A percentile compares a stretch with the other conserved stretches of the same genome.
Evolutionary conservation across 805 yeast species (phyloP).

Genomic region (Barnettozyma pratensis): DNA sequence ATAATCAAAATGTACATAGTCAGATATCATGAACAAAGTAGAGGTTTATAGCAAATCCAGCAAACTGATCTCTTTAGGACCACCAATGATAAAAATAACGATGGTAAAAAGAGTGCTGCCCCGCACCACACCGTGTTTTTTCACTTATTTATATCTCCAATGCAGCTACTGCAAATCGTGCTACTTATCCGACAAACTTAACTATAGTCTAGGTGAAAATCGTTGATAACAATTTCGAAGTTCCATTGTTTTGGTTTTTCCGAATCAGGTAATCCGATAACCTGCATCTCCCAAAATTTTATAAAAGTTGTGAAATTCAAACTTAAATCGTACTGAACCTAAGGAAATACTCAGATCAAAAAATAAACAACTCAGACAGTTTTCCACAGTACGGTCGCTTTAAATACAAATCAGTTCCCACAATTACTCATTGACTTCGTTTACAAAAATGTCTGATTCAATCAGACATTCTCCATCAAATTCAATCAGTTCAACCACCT

Average conservation of each 20-base stretch:
- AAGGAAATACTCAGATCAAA: background rate
- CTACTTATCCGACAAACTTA: too few species aligned
- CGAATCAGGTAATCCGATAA: conserved; percentile 2
- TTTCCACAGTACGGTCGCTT: background rate
- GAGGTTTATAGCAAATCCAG: too few species aligned
- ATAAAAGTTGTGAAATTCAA: background rate
- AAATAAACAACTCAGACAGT: background rate
- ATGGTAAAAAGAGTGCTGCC: background rate
- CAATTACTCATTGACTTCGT: too few species aligned
- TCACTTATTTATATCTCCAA: too few species aligned
- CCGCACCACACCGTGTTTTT: too few species aligned
- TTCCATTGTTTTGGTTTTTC: conserved; percentile 6
- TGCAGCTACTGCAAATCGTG: too few species aligned
- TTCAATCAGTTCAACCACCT: conserved; percentile 3
- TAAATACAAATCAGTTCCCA: too few species aligned
- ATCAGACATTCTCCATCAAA: background rate
- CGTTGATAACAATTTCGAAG: background rate
- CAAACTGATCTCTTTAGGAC: too few species aligned
- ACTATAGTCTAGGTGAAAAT: too few species aligned
- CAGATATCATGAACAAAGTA: background rate
- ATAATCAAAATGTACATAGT: background rate
- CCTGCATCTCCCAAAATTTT: background rate
- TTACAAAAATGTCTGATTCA: background rate
- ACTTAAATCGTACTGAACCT: background rate
- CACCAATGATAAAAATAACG: background rate